Evolutionary conservation across 1,284 basidiomycete species (phyloP).

Genomic region (Trametes sp.): DNA sequence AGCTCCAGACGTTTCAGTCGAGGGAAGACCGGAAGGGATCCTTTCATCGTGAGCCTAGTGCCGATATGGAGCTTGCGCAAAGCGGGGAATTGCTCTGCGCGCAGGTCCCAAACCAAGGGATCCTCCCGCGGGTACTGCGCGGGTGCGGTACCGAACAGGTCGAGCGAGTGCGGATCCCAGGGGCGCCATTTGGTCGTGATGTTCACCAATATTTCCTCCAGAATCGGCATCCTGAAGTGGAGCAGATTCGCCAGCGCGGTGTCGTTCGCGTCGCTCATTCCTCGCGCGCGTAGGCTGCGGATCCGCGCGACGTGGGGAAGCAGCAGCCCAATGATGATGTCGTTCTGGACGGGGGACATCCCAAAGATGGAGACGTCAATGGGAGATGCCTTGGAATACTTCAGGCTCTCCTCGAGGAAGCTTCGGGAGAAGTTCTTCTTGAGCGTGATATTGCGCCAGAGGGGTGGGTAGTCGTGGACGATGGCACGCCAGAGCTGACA

Average conservation of each 20-base stretch:
- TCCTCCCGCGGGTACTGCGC: neutral
- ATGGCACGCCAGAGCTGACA: neutral
- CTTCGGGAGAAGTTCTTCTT: neutral
- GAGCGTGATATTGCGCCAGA: constrained; percentile 1
- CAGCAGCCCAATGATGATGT: neutral
- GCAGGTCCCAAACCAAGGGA: neutral
- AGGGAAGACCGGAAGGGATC: neutral
- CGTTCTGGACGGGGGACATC: neutral
- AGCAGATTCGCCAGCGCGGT: neutral
- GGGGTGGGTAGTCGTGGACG: neutral
- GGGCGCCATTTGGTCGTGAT: neutral
- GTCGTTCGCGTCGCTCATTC: neutral
- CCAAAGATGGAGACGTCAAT: neutral
- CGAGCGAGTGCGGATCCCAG: neutral
- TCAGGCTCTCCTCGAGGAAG: constrained; percentile 5
- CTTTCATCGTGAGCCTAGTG: neutral
- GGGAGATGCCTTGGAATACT: neutral
- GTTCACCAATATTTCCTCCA: neutral
- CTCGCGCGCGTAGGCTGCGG: neutral
- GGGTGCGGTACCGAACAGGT: neutral
- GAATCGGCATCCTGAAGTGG: constrained; percentile 1
- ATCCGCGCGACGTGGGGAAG: constrained; percentile 4
- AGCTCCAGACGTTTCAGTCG: constrained; percentile 5
- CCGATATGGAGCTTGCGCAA: neutral
- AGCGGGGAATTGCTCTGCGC: neutral